Conservation (phyloP, 345 rosid genomes). For the Firmiana major region DNA sequence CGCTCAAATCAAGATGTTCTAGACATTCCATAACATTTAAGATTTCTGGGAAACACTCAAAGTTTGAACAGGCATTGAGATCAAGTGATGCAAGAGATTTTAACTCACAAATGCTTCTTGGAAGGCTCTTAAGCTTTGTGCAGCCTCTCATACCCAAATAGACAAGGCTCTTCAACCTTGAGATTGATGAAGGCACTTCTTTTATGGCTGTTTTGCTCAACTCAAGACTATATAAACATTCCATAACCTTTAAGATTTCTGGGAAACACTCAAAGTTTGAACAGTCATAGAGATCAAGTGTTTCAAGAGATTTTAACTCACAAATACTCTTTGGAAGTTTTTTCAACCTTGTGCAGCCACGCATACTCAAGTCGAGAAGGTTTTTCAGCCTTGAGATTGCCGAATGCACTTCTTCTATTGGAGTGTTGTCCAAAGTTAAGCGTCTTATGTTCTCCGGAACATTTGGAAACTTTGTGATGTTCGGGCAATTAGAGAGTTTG, state of each 20-base stretch:
- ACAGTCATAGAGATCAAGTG: not conserved
- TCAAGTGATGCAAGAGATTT: not conserved
- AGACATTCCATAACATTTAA: too few species aligned
- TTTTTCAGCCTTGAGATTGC: too few species aligned
- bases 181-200: slow-evolving; percentile 12
- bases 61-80: not conserved
- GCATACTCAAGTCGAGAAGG: too few species aligned
- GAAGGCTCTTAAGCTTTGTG: not conserved
- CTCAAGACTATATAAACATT: too few species aligned
- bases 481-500: too few species aligned
- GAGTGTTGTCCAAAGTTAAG: too few species aligned
- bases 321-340: not conserved
- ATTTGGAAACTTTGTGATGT: too few species aligned
- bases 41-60: not conserved
- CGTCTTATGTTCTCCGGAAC: not conserved
- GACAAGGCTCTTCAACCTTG: not conserved
- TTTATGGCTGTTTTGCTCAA: not conserved
- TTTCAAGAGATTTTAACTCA: not conserved
- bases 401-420: too few species aligned
- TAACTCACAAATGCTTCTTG: not conserved
- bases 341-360: too few species aligned
- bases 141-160: not conserved
- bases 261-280: not conserved
- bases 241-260: too few species aligned
- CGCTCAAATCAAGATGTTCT: too few species aligned